These are phyloP conservation scores for Polyporus arcularius DNA, from an alignment of 768 basidiomycete genomes.

Conservation along the genomic window DNA sequence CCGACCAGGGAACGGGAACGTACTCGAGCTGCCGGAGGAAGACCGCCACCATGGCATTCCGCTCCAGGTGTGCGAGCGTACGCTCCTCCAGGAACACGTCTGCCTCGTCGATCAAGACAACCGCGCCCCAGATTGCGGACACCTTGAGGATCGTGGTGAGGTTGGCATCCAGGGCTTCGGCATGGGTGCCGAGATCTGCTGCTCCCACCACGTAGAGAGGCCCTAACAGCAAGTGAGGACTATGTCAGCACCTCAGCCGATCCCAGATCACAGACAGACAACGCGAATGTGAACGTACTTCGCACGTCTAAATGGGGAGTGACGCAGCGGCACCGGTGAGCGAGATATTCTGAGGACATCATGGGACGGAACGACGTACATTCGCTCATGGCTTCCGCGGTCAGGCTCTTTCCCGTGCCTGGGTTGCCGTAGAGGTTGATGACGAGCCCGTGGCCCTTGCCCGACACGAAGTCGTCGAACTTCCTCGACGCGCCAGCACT, in stretches of 20 bases:
- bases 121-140: conserved; percentile 35
- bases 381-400: conserved; percentile 38
- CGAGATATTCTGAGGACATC: neutral
- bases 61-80: conserved; percentile 60
- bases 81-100: conserved; percentile 76
- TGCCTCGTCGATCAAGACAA: conserved; percentile 43
- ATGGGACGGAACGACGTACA: conserved; percentile 23
- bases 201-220: conserved; percentile 38
- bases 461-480: conserved; percentile 37
- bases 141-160: conserved; percentile 35
- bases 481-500: conserved; percentile 19
- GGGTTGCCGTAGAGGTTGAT: conserved; percentile 36
- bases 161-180: conserved; percentile 31
- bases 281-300: conserved; percentile 16
- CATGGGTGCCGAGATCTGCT: conserved; percentile 36
- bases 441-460: conserved; percentile 39
- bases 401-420: conserved; percentile 36
- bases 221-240: conserved; percentile 10
- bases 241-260: neutral
- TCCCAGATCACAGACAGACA: neutral
- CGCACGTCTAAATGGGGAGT: conserved; percentile 19
- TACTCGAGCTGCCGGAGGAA: conserved; percentile 36
- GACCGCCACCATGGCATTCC: conserved; percentile 75
- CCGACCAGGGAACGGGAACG: neutral
- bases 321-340: neutral